phyloP scores from a whole-genome alignment of 2,329 filamentous ascomycete genomes.

The Coniosporium tulheliwenetii region DNA sequence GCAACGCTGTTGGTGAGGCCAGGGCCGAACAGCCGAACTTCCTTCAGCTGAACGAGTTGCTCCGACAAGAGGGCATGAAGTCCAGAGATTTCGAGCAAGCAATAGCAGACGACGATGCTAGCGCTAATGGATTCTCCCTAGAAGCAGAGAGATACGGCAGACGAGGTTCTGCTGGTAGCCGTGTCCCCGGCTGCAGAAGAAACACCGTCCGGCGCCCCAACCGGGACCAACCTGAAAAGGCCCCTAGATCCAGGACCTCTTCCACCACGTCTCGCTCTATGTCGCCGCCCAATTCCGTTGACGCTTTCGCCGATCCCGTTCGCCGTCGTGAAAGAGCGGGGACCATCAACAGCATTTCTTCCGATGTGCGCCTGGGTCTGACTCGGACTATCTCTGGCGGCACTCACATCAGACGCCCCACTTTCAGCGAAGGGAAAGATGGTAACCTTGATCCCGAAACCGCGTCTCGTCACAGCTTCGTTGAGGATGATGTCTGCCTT shows the following conservation, averaged over 20 bases:
- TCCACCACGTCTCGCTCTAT: conserved; percentile 47
- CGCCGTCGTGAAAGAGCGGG: conserved; percentile 65
- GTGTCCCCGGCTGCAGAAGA: conserved; percentile 17
- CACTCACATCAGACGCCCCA: conserved; percentile 46
- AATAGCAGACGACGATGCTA: conserved; percentile 56
- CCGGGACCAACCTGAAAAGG: conserved; percentile 12
- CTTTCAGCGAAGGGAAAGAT: conserved; percentile 44
- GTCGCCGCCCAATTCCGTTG: conserved; percentile 92
- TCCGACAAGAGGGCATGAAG: conserved; percentile 25
- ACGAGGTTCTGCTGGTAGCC: conserved; percentile 36
- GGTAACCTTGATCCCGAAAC: conserved; percentile 47
- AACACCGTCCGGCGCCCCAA: conserved; percentile 24
- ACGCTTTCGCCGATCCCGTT: conserved; percentile 76
- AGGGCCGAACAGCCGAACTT: conserved; percentile 25
- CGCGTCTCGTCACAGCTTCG: conserved; percentile 50
- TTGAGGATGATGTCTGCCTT: conserved; percentile 81
- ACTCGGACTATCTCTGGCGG: conserved; percentile 56
- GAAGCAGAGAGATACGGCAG: conserved; percentile 26
- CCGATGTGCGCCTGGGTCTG: conserved; percentile 42
- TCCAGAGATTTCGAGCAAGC: conserved; percentile 78
- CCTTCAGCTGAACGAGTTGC: conserved; percentile 29
- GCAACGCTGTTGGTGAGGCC: too few relatives aligned
- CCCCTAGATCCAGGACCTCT: conserved; percentile 27
- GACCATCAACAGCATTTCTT: conserved; percentile 44
- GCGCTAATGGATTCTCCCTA: conserved; percentile 9